Evolutionary conservation across 2,329 filamentous ascomycete genomes (phyloP).

Genomic region (Neospermospora avenae): DNA sequence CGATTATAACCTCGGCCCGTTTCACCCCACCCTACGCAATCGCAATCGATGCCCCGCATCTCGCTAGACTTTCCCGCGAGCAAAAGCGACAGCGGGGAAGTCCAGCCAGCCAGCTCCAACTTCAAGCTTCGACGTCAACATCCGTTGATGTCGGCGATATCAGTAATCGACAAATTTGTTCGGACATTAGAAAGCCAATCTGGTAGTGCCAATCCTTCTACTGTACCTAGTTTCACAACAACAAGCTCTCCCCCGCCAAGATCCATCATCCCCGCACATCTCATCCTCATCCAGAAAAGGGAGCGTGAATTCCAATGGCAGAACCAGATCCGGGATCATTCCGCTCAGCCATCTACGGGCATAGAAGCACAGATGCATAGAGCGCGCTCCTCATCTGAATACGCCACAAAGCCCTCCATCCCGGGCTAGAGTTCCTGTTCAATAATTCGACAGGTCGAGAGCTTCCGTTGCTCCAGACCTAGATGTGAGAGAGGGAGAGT

Average conservation of each 20-base stretch:
- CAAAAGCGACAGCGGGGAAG: neutral
- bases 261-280: neutral
- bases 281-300: neutral
- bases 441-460: constrained; percentile 2
- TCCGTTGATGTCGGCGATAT: neutral
- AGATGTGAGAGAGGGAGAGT: neutral
- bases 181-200: neutral
- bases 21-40: neutral
- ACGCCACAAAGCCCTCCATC: neutral
- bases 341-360: neutral
- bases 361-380: no score
- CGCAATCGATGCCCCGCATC: neutral
- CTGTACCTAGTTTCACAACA: neutral
- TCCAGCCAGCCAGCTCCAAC: neutral
- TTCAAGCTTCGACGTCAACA: neutral
- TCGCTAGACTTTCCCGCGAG: constrained; percentile 9
- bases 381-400: neutral
- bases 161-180: neutral
- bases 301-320: neutral
- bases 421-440: neutral
- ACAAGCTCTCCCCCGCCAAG: neutral
- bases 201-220: neutral
- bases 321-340: neutral
- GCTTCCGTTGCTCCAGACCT: constrained; percentile 2
- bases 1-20: neutral